phyloP scores from a whole-genome alignment of 768 basidiomycete genomes.

The Calocera cornea region DNA sequence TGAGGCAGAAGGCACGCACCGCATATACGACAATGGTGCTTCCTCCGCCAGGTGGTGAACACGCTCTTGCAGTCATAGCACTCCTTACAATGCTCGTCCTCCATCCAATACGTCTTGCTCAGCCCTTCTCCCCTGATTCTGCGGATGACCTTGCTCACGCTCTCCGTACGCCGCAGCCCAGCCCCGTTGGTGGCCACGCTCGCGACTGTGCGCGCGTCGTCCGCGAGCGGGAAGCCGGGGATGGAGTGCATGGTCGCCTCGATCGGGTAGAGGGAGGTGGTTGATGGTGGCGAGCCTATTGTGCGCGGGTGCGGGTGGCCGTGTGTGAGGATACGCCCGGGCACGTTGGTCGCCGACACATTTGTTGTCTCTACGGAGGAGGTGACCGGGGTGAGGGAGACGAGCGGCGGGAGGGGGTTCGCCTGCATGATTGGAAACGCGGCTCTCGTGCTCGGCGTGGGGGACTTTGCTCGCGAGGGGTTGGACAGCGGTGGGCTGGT shows the following conservation, averaged over 20 bases:
- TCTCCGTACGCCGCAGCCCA: constrained; percentile 53
- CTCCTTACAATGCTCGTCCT: constrained; percentile 87
- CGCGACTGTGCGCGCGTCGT: constrained; percentile 56
- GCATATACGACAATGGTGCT: constrained; percentile 96
- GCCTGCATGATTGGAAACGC: constrained; percentile 38
- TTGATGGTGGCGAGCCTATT: constrained; percentile 43
- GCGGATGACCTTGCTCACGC: constrained; percentile 84
- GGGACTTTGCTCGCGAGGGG: constrained; percentile 30
- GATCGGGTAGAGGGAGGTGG: not conserved
- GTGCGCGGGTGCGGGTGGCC: constrained; percentile 40
- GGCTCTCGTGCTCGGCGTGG: constrained; percentile 43
- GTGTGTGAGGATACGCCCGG: constrained; percentile 38
- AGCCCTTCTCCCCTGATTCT: constrained; percentile 79
- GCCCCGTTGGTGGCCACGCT: constrained; percentile 52
- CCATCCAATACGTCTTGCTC: constrained; percentile 86
- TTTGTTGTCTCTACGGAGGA: constrained; percentile 58
- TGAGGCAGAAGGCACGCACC: constrained; percentile 34
- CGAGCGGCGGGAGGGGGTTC: constrained; percentile 62
- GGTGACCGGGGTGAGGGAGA: constrained; percentile 74
- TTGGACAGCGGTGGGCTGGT: constrained; percentile 15
- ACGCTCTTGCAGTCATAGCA: constrained; percentile 91
- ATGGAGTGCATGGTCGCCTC: constrained; percentile 29
- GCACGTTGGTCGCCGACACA: constrained; percentile 37
- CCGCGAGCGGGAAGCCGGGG: constrained; percentile 84
- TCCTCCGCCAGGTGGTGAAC: constrained; percentile 87